A percentile compares a stretch with the other conserved stretches of the same genome.
Evolutionary conservation across 169 alveolate genomes (phyloP).

Genomic region (Toxoplasma gondii): DNA sequence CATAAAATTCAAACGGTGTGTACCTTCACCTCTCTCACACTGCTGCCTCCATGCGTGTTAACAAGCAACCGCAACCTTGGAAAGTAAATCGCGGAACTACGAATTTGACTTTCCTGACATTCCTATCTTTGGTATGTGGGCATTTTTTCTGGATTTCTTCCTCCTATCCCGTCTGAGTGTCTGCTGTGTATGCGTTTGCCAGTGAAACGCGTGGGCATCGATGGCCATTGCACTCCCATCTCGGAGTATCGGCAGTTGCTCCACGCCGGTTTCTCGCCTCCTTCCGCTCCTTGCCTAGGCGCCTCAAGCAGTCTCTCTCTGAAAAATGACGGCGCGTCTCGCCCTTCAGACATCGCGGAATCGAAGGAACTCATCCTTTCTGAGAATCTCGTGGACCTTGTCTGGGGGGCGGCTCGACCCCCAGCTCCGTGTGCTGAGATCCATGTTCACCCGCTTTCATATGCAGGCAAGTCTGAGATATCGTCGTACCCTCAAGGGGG

Average conservation of each 20-base stretch:
- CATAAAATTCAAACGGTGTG: too few relatives aligned
- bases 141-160: too few relatives aligned
- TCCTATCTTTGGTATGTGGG: too few relatives aligned
- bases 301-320: background rate
- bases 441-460: background rate
- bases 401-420: constrained; percentile 68
- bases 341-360: background rate
- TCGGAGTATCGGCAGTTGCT: constrained; percentile 33
- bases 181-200: background rate
- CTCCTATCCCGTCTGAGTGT: too few relatives aligned
- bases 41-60: too few relatives aligned
- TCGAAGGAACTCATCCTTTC: constrained; percentile 26
- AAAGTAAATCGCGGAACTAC: too few relatives aligned
- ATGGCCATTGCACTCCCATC: constrained; percentile 46
- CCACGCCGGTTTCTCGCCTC: constrained; percentile 3
- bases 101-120: too few relatives aligned
- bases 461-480: background rate
- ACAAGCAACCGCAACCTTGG: too few relatives aligned
- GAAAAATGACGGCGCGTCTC: background rate
- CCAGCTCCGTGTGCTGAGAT: background rate
- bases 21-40: too few relatives aligned
- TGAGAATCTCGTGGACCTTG: constrained; percentile 58
- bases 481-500: too few relatives aligned
- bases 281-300: background rate
- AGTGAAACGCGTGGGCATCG: constrained; percentile 59